Evolutionary conservation across 2,329 filamentous ascomycete species (phyloP).

Genomic region (Scedosporium boydii): DNA sequence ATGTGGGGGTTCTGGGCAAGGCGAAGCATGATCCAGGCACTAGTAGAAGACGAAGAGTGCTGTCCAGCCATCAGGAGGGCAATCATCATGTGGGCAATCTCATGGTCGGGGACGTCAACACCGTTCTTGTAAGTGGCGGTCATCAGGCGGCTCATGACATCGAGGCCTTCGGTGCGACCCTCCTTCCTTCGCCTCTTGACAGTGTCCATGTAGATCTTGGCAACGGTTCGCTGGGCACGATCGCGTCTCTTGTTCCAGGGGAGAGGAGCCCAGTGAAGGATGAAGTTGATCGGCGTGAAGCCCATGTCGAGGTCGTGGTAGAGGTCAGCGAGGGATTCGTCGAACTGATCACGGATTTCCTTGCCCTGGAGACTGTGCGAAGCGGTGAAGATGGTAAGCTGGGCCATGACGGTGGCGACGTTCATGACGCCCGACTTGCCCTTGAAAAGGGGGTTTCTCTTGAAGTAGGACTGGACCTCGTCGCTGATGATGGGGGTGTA

Average conservation of each 20-base stretch:
- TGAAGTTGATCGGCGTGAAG: conserved; percentile 83
- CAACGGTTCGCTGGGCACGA: conserved; percentile 68
- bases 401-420: conserved; percentile 66
- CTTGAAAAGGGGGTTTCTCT: conserved; percentile 57
- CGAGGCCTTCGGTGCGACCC: conserved; percentile 43
- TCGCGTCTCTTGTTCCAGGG: conserved; percentile 83
- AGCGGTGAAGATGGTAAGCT: conserved; percentile 85
- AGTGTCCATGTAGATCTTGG: conserved; percentile 73
- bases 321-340: conserved; percentile 68
- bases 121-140: conserved; percentile 78
- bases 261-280: conserved; percentile 77
- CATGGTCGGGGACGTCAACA: conserved; percentile 65
- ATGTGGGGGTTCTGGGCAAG: conserved; percentile 70
- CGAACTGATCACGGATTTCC: conserved; percentile 71
- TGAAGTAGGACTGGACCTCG: conserved; percentile 67
- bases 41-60: conserved; percentile 78
- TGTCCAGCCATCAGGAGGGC: conserved; percentile 86
- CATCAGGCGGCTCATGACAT: conserved; percentile 92
- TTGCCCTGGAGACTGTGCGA: conserved; percentile 78
- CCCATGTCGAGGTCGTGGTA: conserved; percentile 89
- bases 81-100: conserved; percentile 91
- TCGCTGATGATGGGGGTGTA: conserved; percentile 72
- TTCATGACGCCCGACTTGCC: conserved; percentile 59
- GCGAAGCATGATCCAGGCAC: conserved; percentile 75
- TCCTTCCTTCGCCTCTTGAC: conserved; percentile 59